These are phyloP conservation scores for Colletotrichum lini DNA, from an alignment of 2,329 filamentous ascomycete species.

Conservation along the genomic window DNA sequence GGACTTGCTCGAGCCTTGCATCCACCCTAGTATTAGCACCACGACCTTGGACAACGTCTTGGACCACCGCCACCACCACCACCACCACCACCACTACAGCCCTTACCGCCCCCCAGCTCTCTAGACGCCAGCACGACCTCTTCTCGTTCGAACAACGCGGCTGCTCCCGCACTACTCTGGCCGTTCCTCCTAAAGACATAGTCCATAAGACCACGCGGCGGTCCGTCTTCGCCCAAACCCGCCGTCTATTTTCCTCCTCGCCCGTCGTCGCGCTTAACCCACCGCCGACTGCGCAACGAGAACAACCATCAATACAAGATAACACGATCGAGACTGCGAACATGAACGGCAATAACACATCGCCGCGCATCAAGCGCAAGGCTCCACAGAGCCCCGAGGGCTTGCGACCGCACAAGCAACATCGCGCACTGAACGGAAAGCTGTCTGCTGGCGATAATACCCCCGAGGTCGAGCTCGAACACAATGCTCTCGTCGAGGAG, in stretches of 20 bases:
- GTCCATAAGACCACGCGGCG: conserved; percentile 36
- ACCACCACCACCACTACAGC: conserved; percentile 2
- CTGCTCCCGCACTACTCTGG: conserved; percentile 29
- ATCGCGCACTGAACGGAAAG: conserved; percentile 63
- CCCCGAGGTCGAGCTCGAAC: conserved; percentile 55
- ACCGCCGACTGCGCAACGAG: conserved; percentile 18
- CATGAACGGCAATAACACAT: conserved; percentile 61
- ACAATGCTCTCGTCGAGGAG: conserved; percentile 50
- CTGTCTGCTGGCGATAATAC: conserved; percentile 65
- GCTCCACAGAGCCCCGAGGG: conserved; percentile 60
- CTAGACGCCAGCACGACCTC: conserved; percentile 21
- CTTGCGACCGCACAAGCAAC: conserved; percentile 58
- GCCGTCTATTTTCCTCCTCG: conserved; percentile 13
- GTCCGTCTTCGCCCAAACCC: conserved; percentile 15
- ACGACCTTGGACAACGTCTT: conserved; percentile 24
- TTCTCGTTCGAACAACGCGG: conserved; percentile 34
- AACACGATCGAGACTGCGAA: conserved; percentile 39
- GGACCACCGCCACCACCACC: conserved; percentile 8
- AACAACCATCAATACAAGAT: conserved; percentile 15
- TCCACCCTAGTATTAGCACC: conserved; percentile 33
- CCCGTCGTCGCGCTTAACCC: conserved; percentile 12
- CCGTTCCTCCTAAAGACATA: not conserved
- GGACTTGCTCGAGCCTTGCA: conserved; percentile 41
- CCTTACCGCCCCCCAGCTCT: conserved; percentile 22
- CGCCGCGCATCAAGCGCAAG: conserved; percentile 67